Evolutionary conservation across 2,329 filamentous ascomycete species (phyloP).

Genomic region (Eurotiales sp.): DNA sequence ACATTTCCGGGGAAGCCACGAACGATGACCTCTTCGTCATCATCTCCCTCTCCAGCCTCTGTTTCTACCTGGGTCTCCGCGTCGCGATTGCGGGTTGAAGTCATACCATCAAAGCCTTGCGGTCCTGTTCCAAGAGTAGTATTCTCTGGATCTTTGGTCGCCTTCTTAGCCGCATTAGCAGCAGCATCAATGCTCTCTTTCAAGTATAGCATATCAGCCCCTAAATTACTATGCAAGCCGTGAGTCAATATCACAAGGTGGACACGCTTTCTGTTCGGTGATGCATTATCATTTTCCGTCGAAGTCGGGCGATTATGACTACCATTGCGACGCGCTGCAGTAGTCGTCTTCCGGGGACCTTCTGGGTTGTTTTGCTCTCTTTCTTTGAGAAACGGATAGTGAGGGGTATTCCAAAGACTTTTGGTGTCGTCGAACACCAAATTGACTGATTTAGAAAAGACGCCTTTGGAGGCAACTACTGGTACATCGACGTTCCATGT

Average conservation of each 20-base stretch:
- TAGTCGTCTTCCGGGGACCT: not conserved
- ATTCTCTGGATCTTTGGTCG: conserved; percentile 35
- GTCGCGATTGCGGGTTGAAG: not conserved
- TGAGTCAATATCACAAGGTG: conserved; percentile 92
- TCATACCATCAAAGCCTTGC: not conserved
- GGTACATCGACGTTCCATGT: conserved; percentile 56
- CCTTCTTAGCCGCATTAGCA: conserved; percentile 63
- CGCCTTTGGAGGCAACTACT: conserved; percentile 63
- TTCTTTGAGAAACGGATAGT: conserved; percentile 62
- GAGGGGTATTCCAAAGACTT: conserved; percentile 87
- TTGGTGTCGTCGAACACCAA: conserved; percentile 83
- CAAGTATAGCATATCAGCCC: conserved; percentile 92
- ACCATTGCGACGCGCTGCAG: not conserved
- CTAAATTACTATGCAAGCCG: conserved; percentile 90
- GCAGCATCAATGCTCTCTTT: conserved; percentile 95
- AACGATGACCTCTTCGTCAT: conserved; percentile 75
- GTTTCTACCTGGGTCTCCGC: not conserved
- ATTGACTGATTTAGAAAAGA: conserved; percentile 77
- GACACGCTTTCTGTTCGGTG: conserved; percentile 56
- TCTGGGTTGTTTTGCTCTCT: conserved; percentile 34
- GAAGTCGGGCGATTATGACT: not conserved
- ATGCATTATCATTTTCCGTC: conserved; percentile 13
- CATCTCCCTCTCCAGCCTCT: conserved; percentile 37
- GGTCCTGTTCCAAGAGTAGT: conserved; percentile 12
- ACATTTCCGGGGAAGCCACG: conserved; percentile 87